These are phyloP conservation scores for Raffaelea ambrosiae DNA, from an alignment of 2,329 filamentous ascomycete species.

Conservation along the genomic window DNA sequence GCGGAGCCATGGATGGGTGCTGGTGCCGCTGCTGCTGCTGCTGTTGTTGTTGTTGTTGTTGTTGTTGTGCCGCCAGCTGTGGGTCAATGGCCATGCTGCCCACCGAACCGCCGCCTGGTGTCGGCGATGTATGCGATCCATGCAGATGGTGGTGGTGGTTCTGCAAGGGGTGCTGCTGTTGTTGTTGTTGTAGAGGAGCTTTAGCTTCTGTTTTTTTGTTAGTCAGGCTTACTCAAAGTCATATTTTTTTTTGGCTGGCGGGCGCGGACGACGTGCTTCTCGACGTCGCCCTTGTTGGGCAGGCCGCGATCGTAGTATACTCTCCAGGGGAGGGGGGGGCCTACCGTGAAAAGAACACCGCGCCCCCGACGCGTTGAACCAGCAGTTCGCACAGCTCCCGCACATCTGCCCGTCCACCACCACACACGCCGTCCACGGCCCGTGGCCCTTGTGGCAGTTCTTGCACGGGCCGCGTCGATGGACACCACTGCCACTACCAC, in stretches of 20 bases:
- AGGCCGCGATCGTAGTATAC: no score
- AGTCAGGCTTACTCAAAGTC: no score
- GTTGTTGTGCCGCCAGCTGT: not conserved
- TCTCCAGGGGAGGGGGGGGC: slow-evolving; percentile 18
- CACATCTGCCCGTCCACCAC: slow-evolving; percentile 53
- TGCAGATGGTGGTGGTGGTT: not conserved
- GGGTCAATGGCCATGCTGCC: not conserved
- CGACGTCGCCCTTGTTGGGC: no score
- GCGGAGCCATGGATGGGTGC: no score
- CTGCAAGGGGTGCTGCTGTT: not conserved
- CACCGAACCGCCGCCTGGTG: no score
- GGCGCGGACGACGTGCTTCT: no score
- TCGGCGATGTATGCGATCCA: not conserved
- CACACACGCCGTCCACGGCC: slow-evolving; percentile 51
- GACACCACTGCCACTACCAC: no score
- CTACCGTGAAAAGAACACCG: slow-evolving; percentile 53
- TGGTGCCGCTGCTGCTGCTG: no score
- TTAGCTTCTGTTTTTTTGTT: not conserved
- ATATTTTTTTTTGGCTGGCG: no score
- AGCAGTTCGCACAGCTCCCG: slow-evolving; percentile 54
- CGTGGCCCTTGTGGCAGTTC: slow-evolving; percentile 52
- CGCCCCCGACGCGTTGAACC: slow-evolving; percentile 54
- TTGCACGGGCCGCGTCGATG: slow-evolving; percentile 45
- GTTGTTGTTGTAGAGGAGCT: not conserved
- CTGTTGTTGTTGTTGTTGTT: not conserved